These are phyloP conservation scores for Handroanthus guayacan DNA, from an alignment of 257 asterid species.

Conservation along the genomic window DNA sequence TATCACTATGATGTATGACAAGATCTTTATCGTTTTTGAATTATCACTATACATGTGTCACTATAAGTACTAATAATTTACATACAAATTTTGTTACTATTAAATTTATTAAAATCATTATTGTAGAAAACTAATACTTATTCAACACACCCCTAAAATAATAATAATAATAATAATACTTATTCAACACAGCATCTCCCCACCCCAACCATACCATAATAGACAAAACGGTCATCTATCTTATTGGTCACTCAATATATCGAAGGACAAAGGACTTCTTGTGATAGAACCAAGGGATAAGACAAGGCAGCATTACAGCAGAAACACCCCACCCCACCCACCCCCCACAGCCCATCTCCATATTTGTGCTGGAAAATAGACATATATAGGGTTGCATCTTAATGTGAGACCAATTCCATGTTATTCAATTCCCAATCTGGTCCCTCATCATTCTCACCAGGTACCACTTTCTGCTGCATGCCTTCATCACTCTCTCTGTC, in stretches of 20 bases:
- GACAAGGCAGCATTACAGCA: background rate
- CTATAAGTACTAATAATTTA: too few species aligned
- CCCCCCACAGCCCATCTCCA: background rate
- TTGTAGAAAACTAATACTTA: too few species aligned
- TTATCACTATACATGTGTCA: too few species aligned
- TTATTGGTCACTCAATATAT: background rate
- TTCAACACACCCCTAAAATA: too few species aligned
- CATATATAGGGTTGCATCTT: conserved; percentile 16
- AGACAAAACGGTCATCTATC: background rate
- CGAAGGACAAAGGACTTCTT: conserved; percentile 37
- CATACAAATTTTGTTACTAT: too few species aligned
- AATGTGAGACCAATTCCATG: conserved; percentile 24
- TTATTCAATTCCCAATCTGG: background rate
- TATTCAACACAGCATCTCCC: too few species aligned
- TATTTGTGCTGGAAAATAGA: conserved; percentile 1
- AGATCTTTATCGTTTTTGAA: too few species aligned
- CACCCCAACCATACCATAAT: background rate
- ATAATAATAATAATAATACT: too few species aligned
- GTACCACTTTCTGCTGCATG: conserved; percentile 7
- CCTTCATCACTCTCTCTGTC: background rate
- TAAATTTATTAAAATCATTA: too few species aligned
- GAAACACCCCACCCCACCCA: background rate
- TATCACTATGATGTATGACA: too few species aligned
- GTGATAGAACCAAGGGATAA: conserved; percentile 30
- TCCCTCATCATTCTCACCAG: conserved; percentile 31